Conservation (phyloP, 1,139 yeast genomes). For the Zygosaccharomyces pseudobailii region DNA sequence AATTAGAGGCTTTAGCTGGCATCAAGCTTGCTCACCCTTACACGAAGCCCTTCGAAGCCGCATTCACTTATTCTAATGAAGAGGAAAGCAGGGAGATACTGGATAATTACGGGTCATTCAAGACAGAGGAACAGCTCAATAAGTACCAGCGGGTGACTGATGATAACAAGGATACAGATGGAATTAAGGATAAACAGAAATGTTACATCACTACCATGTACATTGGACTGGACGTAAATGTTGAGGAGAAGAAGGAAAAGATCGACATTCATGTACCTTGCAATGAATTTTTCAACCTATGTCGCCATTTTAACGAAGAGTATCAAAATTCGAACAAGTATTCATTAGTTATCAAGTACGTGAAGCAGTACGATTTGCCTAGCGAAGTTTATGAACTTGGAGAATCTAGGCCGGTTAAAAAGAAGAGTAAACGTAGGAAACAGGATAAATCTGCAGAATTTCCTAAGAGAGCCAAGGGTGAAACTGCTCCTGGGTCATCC, state of each 20-base stretch:
- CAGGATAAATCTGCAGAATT: slow-evolving; percentile 23
- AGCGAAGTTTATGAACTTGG: slow-evolving; percentile 78
- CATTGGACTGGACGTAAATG: slow-evolving; percentile 69
- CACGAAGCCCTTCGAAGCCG: slow-evolving; percentile 65
- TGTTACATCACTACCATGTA: slow-evolving; percentile 71
- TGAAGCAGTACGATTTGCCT: slow-evolving; percentile 76
- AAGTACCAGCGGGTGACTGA: slow-evolving; percentile 35
- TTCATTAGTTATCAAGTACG: slow-evolving; percentile 65
- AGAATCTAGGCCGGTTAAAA: slow-evolving; percentile 67
- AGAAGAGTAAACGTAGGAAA: slow-evolving; percentile 46
- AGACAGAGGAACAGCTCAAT: slow-evolving; percentile 40
- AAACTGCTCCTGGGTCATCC: slow-evolving; percentile 8
- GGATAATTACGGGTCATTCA: slow-evolving; percentile 48
- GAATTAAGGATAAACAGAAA: slow-evolving; percentile 34
- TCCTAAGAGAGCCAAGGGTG: slow-evolving; percentile 34
- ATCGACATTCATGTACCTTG: slow-evolving; percentile 90
- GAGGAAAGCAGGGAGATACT: slow-evolving; percentile 53
- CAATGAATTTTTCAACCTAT: slow-evolving; percentile 74
- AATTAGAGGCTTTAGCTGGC: slow-evolving; percentile 71
- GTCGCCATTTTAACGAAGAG: slow-evolving; percentile 68
- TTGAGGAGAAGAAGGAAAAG: slow-evolving; percentile 51
- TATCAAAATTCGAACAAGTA: slow-evolving; percentile 54
- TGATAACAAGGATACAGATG: slow-evolving; percentile 35
- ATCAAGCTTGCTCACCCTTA: slow-evolving; percentile 86
- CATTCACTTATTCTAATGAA: slow-evolving; percentile 50